Conservation (phyloP, 495 filamentous ascomycete genomes). For the Lasiosphaeria miniovina region DNA sequence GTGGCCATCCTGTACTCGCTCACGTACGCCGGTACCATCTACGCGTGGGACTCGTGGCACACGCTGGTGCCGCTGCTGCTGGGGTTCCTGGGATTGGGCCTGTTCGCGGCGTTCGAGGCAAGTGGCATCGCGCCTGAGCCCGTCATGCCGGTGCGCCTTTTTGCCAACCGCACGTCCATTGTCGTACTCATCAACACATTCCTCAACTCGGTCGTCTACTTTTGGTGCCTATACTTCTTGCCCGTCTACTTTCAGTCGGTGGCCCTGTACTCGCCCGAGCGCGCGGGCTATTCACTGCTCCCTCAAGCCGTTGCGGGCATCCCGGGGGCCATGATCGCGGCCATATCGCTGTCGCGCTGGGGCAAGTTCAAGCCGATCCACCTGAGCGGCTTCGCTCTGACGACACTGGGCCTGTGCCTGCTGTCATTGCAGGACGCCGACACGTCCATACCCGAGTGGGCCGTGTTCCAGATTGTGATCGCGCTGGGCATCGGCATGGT, state of each 20-base stretch:
- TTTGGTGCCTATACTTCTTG: conserved; percentile 44
- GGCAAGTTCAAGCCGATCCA: conserved; percentile 47
- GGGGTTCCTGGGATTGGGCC: conserved; percentile 20
- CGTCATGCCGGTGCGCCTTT: conserved; percentile 31
- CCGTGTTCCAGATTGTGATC: conserved; percentile 6
- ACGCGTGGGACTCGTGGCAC: conserved; percentile 32
- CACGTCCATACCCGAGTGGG: conserved; percentile 9
- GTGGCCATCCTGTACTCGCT: conserved; percentile 29
- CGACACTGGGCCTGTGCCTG: conserved; percentile 40
- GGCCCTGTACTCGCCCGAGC: conserved; percentile 26
- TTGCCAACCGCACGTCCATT: conserved; percentile 27
- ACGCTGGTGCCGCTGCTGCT: conserved; percentile 28
- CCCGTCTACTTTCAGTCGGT: conserved; percentile 51
- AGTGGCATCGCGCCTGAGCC: conserved; percentile 22
- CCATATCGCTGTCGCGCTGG: conserved; percentile 35
- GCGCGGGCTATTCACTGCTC: conserved; percentile 38
- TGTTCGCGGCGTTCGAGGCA: conserved; percentile 23
- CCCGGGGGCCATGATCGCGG: conserved; percentile 31
- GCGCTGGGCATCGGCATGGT: conserved; percentile 33
- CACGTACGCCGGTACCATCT: conserved; percentile 17
- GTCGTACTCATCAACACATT: conserved; percentile 28
- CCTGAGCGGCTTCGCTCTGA: conserved; percentile 33
- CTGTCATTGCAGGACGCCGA: conserved; percentile 33
- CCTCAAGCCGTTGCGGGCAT: conserved; percentile 32
- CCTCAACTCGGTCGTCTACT: conserved; percentile 24